Base-by-base conservation (phyloP, 169 alveolate genomes). In the Cryptosporidium bovis region DNA sequence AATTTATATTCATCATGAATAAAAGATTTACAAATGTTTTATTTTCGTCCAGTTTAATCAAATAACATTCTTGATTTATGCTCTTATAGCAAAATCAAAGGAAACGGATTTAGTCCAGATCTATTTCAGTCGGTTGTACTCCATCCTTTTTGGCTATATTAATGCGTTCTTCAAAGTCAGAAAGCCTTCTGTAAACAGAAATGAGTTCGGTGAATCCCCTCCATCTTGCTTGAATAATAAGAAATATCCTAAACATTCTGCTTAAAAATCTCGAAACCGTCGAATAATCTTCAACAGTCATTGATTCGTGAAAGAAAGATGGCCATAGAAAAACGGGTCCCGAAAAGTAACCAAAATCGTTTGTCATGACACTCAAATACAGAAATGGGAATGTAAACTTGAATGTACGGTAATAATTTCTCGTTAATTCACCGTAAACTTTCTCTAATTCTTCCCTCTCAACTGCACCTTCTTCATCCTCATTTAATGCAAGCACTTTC, bases 251-350 rank as follows among this genome's bases (percentile, higher is more conserved):
- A 6, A 77, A 33, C 69, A 77, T 56, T 24, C 46, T 64, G 2
- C 69, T 50, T 71, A 77, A 58, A 31, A 60, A 77, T 27, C n/a
- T 56, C 13, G 58, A 64, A 0, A 60, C 69, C 5, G 62, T 77
- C 15, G 58, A 77, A 40, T 77, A 77, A n/a, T 44, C 51, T 77
- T 56, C 56, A 18, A 77, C 64, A 36, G 87, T 77, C 87, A 77
- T 77, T 12, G 87, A 44, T 13, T 71, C 71, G 31, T 56, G 71
- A 33, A 77, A 77, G 64, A 77, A 77, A 31, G 87, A 77, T 58
- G 87, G 87, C 87, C 87, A 77, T 60, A 77, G 15, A 66, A 77
- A 77, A 12, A 77, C 46, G 36, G 44, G 27, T 36, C 87, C 87
- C 12, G 64, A 4, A 24, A 77, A 77, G 33, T 33, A 60, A 8